phyloP scores from a whole-genome alignment of 192 early-diverging fungal genomes.

The Geosiphon pyriformis region DNA sequence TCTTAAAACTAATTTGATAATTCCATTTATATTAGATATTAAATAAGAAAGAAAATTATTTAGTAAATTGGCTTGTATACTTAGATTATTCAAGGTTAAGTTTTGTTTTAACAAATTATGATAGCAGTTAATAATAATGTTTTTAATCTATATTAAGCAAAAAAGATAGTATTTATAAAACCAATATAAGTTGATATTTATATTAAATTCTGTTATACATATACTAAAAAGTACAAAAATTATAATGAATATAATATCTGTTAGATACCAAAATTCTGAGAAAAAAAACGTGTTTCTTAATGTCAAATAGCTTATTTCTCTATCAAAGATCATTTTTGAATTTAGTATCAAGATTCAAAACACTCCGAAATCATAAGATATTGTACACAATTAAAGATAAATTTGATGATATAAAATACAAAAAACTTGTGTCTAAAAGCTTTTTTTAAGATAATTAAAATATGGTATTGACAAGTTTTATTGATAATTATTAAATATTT shows the following conservation, averaged over 20 bases:
- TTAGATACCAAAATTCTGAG: neutral
- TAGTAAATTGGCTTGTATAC: too few relatives aligned
- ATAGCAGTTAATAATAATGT: neutral
- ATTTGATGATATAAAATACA: too few relatives aligned
- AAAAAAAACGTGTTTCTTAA: neutral
- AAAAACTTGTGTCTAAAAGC: neutral
- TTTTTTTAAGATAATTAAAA: constrained; percentile 1
- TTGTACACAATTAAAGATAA: neutral
- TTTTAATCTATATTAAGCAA: neutral
- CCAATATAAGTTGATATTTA: constrained; percentile 2
- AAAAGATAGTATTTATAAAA: neutral
- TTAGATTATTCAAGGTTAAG: too few relatives aligned
- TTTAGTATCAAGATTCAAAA: neutral
- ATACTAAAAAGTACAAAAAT: neutral
- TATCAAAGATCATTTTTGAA: neutral
- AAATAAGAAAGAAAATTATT: too few relatives aligned
- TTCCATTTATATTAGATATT: too few relatives aligned
- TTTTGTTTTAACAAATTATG: neutral
- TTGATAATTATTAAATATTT: constrained; percentile 10
- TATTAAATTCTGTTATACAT: neutral
- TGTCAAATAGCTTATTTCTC: neutral
- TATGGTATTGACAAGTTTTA: neutral
- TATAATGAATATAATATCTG: neutral
- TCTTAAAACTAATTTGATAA: too few relatives aligned
- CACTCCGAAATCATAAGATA: neutral